Evolutionary conservation across 495 filamentous ascomycete species (phyloP), one percentile per base, ranked within the genome.

Genomic region (Jackrogersella multiformis): DNA sequence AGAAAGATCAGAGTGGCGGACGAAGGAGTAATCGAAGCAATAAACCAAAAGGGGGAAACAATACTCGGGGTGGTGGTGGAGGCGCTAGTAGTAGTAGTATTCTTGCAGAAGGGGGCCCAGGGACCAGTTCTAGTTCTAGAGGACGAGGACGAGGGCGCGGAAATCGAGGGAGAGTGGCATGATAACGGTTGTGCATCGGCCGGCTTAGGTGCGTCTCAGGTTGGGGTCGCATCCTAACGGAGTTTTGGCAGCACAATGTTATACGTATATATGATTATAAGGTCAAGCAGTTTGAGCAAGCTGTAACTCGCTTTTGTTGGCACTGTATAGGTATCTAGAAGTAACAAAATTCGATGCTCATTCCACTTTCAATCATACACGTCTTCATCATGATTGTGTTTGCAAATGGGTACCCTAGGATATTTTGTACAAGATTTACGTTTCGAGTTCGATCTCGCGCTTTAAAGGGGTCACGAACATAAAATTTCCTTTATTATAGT

Each of bases 101-200:
- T n/a, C 13, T 34, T 8, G n/a, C 39, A 4, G 61, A 70, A 44
- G 36, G 61, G 16, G 61, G 61, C 10, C 28, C 67, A n/a, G n/a
- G n/a, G n/a, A n/a, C n/a, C 2, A 65, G 61, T 39, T 52, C 56
- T 6, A 61, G 45, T 51, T 60, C 61, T 10, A 53, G 67, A 35
- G 67, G 67, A 26, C 51, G 67, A 35, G 67, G 67, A 26, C 67
- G 61, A 2, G 67, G 67, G 30, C 67, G 67, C 44, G 61, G 67
- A 23, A 57, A 58, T 48, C 62, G 67, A 59, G 61, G 67, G 45
- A 62, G 52, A 45, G 44, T 16, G 5, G 26, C 61, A 42, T 48
- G 15, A 65, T 61, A 56, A 69, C 15, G 44, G 56, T n/a, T 44
- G 9, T 34, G 28, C 23, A 35, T 42, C 34, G 13, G 49, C 55